Percentiles rank a stretch among this genome's conserved stretches.
Conservation (phyloP, 2,329 filamentous ascomycete genomes). For the Fusarium abutilonis region DNA sequence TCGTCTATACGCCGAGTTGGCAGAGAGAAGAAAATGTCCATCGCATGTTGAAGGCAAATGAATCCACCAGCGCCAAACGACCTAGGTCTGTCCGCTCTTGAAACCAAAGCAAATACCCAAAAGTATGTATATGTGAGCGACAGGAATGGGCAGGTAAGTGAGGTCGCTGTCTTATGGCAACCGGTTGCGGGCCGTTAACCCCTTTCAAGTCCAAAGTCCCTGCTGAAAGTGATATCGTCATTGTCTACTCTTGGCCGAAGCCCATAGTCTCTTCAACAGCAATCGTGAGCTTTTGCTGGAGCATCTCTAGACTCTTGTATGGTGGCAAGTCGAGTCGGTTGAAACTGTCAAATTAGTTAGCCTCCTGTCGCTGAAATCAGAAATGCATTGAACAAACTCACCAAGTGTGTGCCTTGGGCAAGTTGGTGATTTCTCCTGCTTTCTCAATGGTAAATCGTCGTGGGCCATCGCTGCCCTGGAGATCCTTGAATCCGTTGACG, state of each 20-base stretch:
- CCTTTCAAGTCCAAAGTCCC: constrained; percentile 26
- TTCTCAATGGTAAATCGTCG: constrained; percentile 98
- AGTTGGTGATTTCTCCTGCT: constrained; percentile 86
- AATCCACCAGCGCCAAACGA: constrained; percentile 48
- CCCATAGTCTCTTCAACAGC: constrained; percentile 99
- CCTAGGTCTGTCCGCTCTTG: constrained; percentile 46
- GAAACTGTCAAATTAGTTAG: constrained; percentile 69
- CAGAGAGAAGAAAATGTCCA: constrained; percentile 35
- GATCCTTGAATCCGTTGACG: constrained; percentile 98
- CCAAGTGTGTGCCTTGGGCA: constrained; percentile 99
- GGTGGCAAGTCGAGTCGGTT: constrained; percentile 95
- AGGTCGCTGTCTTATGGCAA: constrained; percentile 27
- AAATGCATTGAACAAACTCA: constrained; percentile 59
- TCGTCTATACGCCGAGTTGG: constrained; percentile 24
- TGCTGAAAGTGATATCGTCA: constrained; percentile 31
- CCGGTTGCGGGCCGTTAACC: constrained; percentile 17
- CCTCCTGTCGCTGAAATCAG: constrained; percentile 8
- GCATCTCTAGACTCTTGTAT: constrained; percentile 86
- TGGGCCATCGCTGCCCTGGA: constrained; percentile 95
- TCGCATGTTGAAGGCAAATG: constrained; percentile 43
- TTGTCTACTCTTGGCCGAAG: constrained; percentile 89
- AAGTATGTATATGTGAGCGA: constrained; percentile 37
- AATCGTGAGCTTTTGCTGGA: constrained; percentile 92
- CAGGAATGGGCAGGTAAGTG: constrained; percentile 34
- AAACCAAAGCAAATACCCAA: constrained; percentile 49